A percentile compares a stretch with the other conserved stretches of the same genome.
Evolutionary conservation across 2,329 filamentous ascomycete genomes (phyloP).

Genomic region (Aureobasidium lini): DNA sequence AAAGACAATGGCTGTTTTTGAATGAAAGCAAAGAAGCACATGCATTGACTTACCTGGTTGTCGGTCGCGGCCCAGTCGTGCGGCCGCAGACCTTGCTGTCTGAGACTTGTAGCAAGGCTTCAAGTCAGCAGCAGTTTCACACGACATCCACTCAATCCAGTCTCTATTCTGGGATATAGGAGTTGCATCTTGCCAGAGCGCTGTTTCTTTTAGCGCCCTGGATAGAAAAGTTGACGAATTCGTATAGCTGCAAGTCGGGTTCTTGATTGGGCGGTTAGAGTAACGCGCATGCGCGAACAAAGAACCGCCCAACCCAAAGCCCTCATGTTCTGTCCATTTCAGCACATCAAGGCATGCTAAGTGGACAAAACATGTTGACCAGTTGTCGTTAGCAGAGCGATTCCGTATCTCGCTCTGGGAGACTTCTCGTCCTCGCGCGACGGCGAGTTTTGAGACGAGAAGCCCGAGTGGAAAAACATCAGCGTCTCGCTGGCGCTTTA

Average conservation of each 20-base stretch:
- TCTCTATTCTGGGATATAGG: constrained; percentile 34
- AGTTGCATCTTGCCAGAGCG: constrained; percentile 27
- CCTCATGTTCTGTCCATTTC: constrained; percentile 4
- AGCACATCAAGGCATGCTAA: not conserved
- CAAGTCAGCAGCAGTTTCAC: constrained; percentile 33
- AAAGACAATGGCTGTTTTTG: constrained; percentile 31
- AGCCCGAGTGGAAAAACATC: constrained; percentile 6
- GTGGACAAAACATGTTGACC: not conserved
- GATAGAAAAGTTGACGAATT: constrained; percentile 7
- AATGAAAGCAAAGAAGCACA: constrained; percentile 21
- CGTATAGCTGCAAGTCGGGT: constrained; percentile 9
- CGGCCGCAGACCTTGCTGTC: constrained; percentile 22
- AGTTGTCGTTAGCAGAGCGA: constrained; percentile 12
- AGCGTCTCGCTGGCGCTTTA: constrained; percentile 8
- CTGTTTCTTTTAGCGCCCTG: constrained; percentile 25
- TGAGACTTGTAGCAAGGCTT: constrained; percentile 29
- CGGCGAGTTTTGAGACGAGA: constrained; percentile 9
- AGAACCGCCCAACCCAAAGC: constrained; percentile 6
- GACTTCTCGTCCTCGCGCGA: constrained; percentile 6
- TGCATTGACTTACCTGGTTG: constrained; percentile 22
- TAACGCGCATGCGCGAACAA: constrained; percentile 11
- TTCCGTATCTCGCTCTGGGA: constrained; percentile 13
- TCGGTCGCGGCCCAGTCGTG: constrained; percentile 26
- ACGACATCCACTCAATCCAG: constrained; percentile 33
- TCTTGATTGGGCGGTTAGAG: constrained; percentile 10